Base-by-base conservation (phyloP, 345 rosid species). In the Hypericum androsaemum region DNA sequence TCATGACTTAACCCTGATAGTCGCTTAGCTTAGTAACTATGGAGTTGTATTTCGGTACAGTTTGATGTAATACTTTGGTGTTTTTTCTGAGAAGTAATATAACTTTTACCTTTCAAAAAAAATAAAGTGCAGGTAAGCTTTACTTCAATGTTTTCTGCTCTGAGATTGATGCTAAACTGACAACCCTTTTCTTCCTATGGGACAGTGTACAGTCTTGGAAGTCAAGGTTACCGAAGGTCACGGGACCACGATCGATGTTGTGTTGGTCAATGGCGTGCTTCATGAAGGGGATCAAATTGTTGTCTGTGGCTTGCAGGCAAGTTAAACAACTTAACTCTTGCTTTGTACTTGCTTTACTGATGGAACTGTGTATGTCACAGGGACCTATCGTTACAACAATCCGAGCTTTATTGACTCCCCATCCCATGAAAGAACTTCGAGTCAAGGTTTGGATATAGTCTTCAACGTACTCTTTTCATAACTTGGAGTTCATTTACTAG, bases 381-480 rank as follows among this genome's bases (percentile, higher is more conserved):
- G 96, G 89, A 37, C 89, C 96, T 43, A 92, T 92, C 57, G 89
- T 81, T 39, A 88, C 98, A 53, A 64, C 58, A 1, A 81, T 92
- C 66, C 82, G 98, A 74, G 88, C 96, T 64, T 54, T 92, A 55
- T 65, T 92, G 68, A 92, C 96, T 43, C 96, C 98, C 7, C 98
- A 88, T 71, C 96, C 98, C 39, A 90, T 90, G 98, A 90, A 84
- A 74, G 98, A 90, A 81, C 76, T 84, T 42, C 79, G 96, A 38
- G 88, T 92, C 55, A 88, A 92, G 94, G 98, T 88, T 63, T 52
- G 63, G 10, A 17, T 58, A 28, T 1, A 53, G 6, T n/a, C n/a
- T n/a, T n/a, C n/a, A n/a, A n/a, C n/a, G n/a, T n/a, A n/a, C n/a
- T 12, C n/a, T 17, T 11, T n/a, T 1, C 5, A 3, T 35, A 17